Percentiles rank a stretch among this genome's conserved stretches.
Evolutionary conservation across 306 rosid species (phyloP).

Genomic region (Glycyrrhiza uralensis): DNA sequence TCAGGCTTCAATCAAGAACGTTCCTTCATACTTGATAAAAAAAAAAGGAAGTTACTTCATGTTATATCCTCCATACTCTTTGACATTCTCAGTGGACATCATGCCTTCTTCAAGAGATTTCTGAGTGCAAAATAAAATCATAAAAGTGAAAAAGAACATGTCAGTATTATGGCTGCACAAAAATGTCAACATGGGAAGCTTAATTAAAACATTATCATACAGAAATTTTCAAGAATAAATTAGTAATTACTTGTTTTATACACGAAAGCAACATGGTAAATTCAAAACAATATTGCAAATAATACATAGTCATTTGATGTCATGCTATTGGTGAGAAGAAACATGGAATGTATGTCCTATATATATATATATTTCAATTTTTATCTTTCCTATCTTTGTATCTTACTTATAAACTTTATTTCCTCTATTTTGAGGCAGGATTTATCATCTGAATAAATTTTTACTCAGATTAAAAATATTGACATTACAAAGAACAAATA

Average conservation of each 20-base stretch:
- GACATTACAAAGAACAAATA: too few species aligned
- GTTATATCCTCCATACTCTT: constrained; percentile 37
- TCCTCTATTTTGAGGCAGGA: too few species aligned
- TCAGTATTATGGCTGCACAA: not conserved
- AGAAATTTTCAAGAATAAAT: constrained; percentile 1
- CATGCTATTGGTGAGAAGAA: not conserved
- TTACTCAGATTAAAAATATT: too few species aligned
- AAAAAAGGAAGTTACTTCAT: too few species aligned
- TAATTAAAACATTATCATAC: not conserved
- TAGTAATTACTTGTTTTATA: not conserved
- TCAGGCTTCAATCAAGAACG: constrained; percentile 7
- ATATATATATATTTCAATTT: not conserved
- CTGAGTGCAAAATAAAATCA: constrained; percentile 34
- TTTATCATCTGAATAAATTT: too few species aligned
- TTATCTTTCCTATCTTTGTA: not conserved
- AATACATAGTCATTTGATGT: not conserved
- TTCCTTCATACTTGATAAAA: too few species aligned
- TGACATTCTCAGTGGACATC: constrained; percentile 50
- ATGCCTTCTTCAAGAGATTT: constrained; percentile 81
- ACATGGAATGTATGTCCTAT: too few species aligned
- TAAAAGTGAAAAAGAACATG: not conserved
- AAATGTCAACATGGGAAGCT: not conserved
- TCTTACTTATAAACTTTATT: too few species aligned
- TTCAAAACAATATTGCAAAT: not conserved
- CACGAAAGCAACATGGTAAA: not conserved